Percentiles rank a stretch among this genome's conserved stretches.
phyloP scores from a whole-genome alignment of 2,329 filamentous ascomycete genomes.

The Verticillium nubilum region DNA sequence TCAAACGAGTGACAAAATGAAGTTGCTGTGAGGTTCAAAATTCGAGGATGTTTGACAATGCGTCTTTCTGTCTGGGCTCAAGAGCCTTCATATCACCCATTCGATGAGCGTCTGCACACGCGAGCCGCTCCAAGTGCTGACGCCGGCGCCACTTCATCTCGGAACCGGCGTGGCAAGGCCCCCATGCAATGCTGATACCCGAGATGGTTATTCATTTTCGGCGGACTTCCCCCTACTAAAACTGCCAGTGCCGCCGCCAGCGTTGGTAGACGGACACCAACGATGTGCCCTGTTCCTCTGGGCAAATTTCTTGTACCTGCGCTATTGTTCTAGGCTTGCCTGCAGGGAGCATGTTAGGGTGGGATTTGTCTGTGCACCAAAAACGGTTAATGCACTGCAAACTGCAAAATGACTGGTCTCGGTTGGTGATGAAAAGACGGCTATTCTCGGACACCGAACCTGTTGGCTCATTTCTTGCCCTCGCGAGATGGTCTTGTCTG shows the following conservation, averaged over 20 bases:
- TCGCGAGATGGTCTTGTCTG: no score
- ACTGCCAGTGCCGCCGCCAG: neutral
- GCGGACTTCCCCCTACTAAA: neutral
- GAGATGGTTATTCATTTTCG: neutral
- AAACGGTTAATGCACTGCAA: no score
- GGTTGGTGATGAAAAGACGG: no score
- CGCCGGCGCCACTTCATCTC: neutral
- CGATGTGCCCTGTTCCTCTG: neutral
- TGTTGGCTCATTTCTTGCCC: no score
- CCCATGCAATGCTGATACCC: neutral
- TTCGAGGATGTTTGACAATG: neutral
- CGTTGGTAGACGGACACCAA: neutral
- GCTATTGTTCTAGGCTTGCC: no score
- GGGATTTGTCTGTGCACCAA: no score
- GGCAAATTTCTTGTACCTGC: no score
- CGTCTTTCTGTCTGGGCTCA: neutral
- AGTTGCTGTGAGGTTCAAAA: neutral
- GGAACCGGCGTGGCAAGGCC: neutral
- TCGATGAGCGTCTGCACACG: neutral
- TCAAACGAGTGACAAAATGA: neutral
- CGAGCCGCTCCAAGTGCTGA: neutral
- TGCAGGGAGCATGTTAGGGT: no score
- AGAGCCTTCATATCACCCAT: neutral
- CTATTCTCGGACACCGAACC: no score
- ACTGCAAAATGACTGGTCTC: no score